These are phyloP conservation scores for Lactarius evosmus DNA, from an alignment of 768 basidiomycete species.

Conservation along the genomic window DNA sequence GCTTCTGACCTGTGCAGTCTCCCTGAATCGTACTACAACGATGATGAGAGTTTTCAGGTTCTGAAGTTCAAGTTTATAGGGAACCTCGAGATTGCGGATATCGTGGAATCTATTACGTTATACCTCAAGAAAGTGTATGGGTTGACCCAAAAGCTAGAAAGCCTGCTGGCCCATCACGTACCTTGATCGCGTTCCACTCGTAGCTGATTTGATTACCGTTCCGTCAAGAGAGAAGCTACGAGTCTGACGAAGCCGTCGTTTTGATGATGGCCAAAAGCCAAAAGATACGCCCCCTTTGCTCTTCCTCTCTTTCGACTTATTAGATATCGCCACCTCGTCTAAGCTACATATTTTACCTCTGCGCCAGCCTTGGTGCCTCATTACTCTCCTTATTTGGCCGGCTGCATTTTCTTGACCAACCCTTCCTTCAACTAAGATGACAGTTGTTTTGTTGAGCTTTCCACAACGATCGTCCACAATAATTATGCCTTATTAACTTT, in stretches of 20 bases:
- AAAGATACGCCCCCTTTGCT: not conserved
- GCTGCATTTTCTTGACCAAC: not conserved
- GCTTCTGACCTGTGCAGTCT: constrained; percentile 13
- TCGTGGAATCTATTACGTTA: constrained; percentile 13
- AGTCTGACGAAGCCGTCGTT: too few species aligned
- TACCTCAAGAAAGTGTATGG: constrained; percentile 21
- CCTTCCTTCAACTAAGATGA: not conserved
- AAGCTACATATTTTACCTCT: not conserved
- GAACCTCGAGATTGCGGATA: constrained; percentile 10
- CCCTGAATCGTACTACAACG: constrained; percentile 11
- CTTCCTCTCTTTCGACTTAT: not conserved
- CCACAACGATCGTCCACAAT: not conserved
- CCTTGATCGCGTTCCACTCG: constrained; percentile 5
- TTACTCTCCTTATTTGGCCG: not conserved
- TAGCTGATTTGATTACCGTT: not conserved
- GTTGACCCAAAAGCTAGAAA: constrained; percentile 12
- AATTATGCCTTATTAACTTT: not conserved
- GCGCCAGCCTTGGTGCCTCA: not conserved
- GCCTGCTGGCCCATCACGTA: constrained; percentile 1
- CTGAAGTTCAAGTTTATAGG: constrained; percentile 17
- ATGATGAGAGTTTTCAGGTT: constrained; percentile 11
- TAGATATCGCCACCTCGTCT: not conserved
- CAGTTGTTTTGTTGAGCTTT: not conserved
- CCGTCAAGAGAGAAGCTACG: too few species aligned
- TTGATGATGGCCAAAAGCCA: not conserved